Conservation (phyloP, 352 stramenopile genomes). For the Globisporangium yorkense region DNA sequence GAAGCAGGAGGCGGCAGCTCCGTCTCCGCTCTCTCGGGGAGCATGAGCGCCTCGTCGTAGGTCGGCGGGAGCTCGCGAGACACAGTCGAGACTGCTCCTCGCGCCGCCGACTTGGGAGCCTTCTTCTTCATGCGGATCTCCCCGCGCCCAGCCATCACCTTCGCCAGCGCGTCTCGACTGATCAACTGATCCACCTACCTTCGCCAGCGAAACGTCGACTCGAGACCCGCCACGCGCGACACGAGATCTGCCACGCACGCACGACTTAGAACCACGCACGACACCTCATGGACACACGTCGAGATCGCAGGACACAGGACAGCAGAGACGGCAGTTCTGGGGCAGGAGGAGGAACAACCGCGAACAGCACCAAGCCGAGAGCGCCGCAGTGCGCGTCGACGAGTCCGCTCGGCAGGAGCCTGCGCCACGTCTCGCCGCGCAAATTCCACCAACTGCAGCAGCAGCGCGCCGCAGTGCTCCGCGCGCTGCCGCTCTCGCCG, state of each 20-base stretch:
- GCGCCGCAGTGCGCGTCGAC: neutral
- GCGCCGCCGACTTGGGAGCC: neutral
- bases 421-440: slow-evolving; percentile 34
- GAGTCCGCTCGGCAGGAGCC: slow-evolving; percentile 1
- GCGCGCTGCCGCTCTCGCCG: slow-evolving; percentile 25
- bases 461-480: slow-evolving; percentile 20
- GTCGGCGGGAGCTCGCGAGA: slow-evolving; percentile 16
- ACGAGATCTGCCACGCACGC: too few species aligned
- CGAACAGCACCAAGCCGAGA: neutral
- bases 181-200: neutral
- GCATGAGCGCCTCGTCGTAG: slow-evolving; percentile 38
- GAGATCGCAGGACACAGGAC: neutral
- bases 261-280: neutral
- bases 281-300: neutral
- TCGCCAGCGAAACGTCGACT: neutral
- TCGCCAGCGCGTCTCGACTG: neutral
- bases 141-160: slow-evolving; percentile 21
- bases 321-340: neutral
- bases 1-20: neutral
- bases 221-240: too few species aligned
- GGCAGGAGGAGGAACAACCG: neutral
- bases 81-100: neutral
- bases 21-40: slow-evolving; percentile 8
- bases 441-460: slow-evolving; percentile 40
- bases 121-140: slow-evolving; percentile 25